phyloP scores from a whole-genome alignment of 352 stramenopile species.

The Phytophthora europaea region DNA sequence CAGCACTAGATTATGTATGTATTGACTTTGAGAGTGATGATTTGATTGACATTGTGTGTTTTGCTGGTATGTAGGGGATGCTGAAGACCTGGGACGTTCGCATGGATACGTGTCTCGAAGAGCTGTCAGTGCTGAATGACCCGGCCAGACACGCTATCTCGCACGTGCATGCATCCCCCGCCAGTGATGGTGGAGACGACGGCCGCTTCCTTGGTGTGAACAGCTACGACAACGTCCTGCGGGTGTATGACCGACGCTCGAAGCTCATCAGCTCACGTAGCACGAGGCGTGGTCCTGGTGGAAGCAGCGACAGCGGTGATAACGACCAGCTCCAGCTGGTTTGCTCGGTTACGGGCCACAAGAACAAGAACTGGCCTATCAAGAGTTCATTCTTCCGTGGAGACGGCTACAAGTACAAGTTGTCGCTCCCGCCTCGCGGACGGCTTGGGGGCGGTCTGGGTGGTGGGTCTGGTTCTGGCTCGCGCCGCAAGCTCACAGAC shows the following conservation, averaged over 20 bases:
- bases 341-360: slow-evolving; percentile 85
- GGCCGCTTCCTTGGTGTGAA: slow-evolving; percentile 87
- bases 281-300: slow-evolving; percentile 34
- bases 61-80: slow-evolving; percentile 56
- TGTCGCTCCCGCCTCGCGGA: slow-evolving; percentile 58
- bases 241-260: slow-evolving; percentile 87
- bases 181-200: slow-evolving; percentile 74
- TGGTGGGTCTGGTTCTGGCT: slow-evolving; percentile 35
- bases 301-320: slow-evolving; percentile 50
- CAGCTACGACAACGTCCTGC: slow-evolving; percentile 92
- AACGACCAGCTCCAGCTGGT: slow-evolving; percentile 85
- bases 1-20: not conserved
- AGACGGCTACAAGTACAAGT: slow-evolving; percentile 90
- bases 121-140: slow-evolving; percentile 86
- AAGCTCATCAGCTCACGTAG: slow-evolving; percentile 80
- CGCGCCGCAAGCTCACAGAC: slow-evolving; percentile 81
- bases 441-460: slow-evolving; percentile 31
- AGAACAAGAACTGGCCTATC: slow-evolving; percentile 94
- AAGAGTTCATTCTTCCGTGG: slow-evolving; percentile 92
- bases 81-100: slow-evolving; percentile 91
- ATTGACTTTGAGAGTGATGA: not conserved
- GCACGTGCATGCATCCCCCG: slow-evolving; percentile 84
- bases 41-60: not conserved
- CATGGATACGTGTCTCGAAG: slow-evolving; percentile 81
- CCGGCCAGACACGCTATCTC: slow-evolving; percentile 82